Conservation (phyloP, 768 basidiomycete species). For the Favolaschia claudopus region DNA sequence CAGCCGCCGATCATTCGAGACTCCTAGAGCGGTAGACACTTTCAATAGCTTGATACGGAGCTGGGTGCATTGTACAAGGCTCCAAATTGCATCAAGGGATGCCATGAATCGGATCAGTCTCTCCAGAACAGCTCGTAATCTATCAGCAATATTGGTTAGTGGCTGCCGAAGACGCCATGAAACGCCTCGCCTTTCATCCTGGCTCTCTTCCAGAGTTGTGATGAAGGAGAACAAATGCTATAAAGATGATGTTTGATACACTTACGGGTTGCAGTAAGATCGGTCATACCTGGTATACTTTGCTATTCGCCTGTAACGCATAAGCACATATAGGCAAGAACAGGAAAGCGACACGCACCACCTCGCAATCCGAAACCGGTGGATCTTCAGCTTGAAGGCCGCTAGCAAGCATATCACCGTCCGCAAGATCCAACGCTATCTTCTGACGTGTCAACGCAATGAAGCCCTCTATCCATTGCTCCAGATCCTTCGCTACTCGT, state of each 20-base stretch:
- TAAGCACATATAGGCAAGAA: neutral
- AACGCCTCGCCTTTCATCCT: slow-evolving; percentile 13
- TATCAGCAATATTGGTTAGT: neutral
- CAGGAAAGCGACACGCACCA: slow-evolving; percentile 5
- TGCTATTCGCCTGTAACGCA: slow-evolving; percentile 20
- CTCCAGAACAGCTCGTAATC: slow-evolving; percentile 11
- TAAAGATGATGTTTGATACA: neutral
- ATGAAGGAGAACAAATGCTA: slow-evolving; percentile 24
- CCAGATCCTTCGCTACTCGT: slow-evolving; percentile 3
- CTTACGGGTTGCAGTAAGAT: neutral
- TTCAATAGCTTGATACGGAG: slow-evolving; percentile 28
- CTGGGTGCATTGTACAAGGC: slow-evolving; percentile 26
- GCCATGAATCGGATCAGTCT: slow-evolving; percentile 26
- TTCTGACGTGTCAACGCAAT: slow-evolving; percentile 10
- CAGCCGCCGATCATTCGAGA: slow-evolving; percentile 21
- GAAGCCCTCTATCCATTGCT: slow-evolving; percentile 15
- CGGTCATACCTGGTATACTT: slow-evolving; percentile 15
- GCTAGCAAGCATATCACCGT: neutral
- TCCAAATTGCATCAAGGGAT: slow-evolving; percentile 27
- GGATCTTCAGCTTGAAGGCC: neutral
- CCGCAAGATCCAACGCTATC: slow-evolving; percentile 13
- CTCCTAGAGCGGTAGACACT: slow-evolving; percentile 12
- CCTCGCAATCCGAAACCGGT: neutral
- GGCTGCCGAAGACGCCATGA: neutral
- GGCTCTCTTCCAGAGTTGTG: slow-evolving; percentile 2